Evolutionary conservation across 805 yeast species (phyloP), one percentile per base, ranked within the genome.

Genomic region (Crinitomyces ghanaensis): DNA sequence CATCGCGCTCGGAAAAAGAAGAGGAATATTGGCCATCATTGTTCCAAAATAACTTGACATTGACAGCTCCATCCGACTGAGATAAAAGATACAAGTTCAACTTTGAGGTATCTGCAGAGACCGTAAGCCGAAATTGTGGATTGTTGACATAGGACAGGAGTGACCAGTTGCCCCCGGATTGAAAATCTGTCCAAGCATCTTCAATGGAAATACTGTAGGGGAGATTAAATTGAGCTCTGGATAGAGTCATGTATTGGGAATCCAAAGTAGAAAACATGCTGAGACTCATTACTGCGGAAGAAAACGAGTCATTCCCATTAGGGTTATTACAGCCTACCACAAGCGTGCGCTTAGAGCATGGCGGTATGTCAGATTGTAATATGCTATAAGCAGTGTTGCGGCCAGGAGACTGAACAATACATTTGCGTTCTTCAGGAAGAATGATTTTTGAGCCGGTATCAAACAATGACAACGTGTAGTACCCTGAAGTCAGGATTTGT

Each of bases 91-190:
- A 44, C 19, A 57, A 11, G n/a, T n/a, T n/a, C n/a, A n/a, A n/a
- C 16, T 30, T 39, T 4, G 43, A 20, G 3, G 23, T 21, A 14
- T 22, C n/a, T 12, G 30, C 14, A 6, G 7, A 11, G n/a, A 24
- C 20, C 40, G 29, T 47, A 31, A 66, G 25, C 19, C 49, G 54
- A 38, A 58, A 73, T 41, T 74, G 81, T 0, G 83, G 83, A 40
- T 77, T 77, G 6, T 57, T 45, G 14, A 67, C 46, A 42, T 62
- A 77, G 1, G 66, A 51, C 5, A 65, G 56, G 16, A 56, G 37
- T 0, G 65, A 38, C 71, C 74, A 70, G 43, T 62, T 68, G 0
- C 84, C 83, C 2, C 81, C 82, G 28, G 65, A 51, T 11, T 50
- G 51, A 2, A 48, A 50, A 1, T 52, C 43, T 7, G 51, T 51